A percentile compares a stretch with the other conserved stretches of the same genome.
These are phyloP conservation scores for Hypsizygus marmoreus DNA, from an alignment of 768 basidiomycete genomes.

Conservation along the genomic window DNA sequence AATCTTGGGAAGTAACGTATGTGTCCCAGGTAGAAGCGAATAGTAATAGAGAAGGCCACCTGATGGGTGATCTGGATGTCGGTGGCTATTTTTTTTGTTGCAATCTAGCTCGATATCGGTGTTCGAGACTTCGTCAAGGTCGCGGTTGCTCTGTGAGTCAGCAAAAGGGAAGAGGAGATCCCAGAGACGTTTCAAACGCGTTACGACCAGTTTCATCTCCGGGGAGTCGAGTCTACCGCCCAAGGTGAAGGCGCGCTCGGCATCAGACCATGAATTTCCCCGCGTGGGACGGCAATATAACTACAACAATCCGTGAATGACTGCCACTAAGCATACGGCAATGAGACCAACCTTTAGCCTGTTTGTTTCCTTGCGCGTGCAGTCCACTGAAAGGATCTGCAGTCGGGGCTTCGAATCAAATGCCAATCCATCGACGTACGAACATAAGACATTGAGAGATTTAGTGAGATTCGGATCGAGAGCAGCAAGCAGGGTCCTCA, in stretches of 20 bases:
- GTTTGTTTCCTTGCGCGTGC: constrained; percentile 25
- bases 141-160: constrained; percentile 20
- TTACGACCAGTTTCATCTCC: constrained; percentile 22
- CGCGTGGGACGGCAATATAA: constrained; percentile 29
- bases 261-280: constrained; percentile 31
- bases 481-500: constrained; percentile 21
- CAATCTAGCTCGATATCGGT: constrained; percentile 4
- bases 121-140: constrained; percentile 19
- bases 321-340: neutral
- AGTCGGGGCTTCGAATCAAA: constrained; percentile 24
- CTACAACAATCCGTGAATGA: constrained; percentile 17
- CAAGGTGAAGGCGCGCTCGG: constrained; percentile 25
- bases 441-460: constrained; percentile 27
- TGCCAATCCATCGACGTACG: constrained; percentile 27
- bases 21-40: constrained; percentile 27
- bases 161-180: constrained; percentile 31
- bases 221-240: constrained; percentile 26
- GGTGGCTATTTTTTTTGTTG: constrained; percentile 8
- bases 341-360: constrained; percentile 26
- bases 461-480: constrained; percentile 25
- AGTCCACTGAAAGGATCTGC: constrained; percentile 31
- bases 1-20: constrained; percentile 30
- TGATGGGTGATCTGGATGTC: constrained; percentile 24
- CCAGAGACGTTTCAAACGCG: constrained; percentile 28
- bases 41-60: constrained; percentile 32